Evolutionary conservation across 2,329 filamentous ascomycete species (phyloP).

Genomic region (Alternaria panax): DNA sequence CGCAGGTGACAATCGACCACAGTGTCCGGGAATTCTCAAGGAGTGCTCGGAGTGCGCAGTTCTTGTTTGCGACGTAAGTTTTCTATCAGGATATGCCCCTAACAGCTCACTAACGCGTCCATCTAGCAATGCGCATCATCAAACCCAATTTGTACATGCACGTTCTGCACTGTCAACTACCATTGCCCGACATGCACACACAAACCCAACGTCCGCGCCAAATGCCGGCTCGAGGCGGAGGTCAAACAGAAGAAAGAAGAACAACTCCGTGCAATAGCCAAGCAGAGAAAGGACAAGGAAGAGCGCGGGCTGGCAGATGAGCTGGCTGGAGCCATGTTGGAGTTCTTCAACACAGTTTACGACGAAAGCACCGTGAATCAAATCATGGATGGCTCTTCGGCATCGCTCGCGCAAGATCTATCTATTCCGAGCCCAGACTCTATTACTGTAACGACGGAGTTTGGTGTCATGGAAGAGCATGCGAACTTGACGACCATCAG

Average conservation of each 20-base stretch:
- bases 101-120: conserved; percentile 11
- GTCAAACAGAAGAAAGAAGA: conserved; percentile 40
- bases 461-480: conserved; percentile 44
- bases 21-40: conserved; percentile 47
- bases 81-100: not conserved
- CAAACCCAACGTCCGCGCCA: conserved; percentile 43
- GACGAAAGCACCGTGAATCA: conserved; percentile 18
- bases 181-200: conserved; percentile 50
- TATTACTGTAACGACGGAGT: conserved; percentile 46
- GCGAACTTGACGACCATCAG: conserved; percentile 41
- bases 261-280: conserved; percentile 38
- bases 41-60: conserved; percentile 52
- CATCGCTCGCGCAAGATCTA: conserved; percentile 10
- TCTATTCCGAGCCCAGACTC: conserved; percentile 41
- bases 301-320: conserved; percentile 46
- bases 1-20: conserved; percentile 48
- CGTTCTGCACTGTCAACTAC: conserved; percentile 49
- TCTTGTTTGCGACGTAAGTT: conserved; percentile 52
- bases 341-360: conserved; percentile 44
- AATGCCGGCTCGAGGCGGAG: conserved; percentile 49
- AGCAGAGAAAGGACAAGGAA: conserved; percentile 42
- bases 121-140: conserved; percentile 39
- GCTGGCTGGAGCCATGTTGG: conserved; percentile 44
- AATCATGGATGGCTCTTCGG: conserved; percentile 6
- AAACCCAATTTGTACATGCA: conserved; percentile 48